A percentile compares a stretch with the other conserved stretches of the same genome.
These are phyloP conservation scores for Urostyla sp. DNA, from an alignment of 73 alveolate genomes.

Conservation along the genomic window DNA sequence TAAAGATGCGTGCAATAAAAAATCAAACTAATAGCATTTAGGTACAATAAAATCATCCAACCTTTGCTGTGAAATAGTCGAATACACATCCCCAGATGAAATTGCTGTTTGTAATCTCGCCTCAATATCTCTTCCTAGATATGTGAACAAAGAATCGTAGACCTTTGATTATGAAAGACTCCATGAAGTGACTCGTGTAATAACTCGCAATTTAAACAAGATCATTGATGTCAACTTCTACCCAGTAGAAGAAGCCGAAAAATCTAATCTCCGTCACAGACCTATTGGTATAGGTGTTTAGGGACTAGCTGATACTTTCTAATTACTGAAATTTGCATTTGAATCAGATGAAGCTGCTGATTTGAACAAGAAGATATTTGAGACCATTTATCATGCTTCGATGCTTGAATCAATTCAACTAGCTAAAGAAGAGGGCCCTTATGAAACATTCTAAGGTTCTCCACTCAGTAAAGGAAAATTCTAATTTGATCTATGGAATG, in stretches of 20 bases:
- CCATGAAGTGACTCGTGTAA: constrained; percentile 80
- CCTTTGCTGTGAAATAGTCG: constrained; percentile 95
- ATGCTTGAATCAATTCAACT: constrained; percentile 81
- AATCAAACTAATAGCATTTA: constrained; percentile 91
- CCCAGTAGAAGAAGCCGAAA: constrained; percentile 91
- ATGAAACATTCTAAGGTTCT: constrained; percentile 81
- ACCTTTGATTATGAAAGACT: constrained; percentile 90
- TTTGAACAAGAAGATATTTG: constrained; percentile 89
- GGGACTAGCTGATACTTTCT: constrained; percentile 96
- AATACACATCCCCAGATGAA: constrained; percentile 93
- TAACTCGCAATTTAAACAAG: constrained; percentile 82
- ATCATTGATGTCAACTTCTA: constrained; percentile 91
- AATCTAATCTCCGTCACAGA: constrained; percentile 93
- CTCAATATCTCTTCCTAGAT: constrained; percentile 87
- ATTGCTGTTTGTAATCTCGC: constrained; percentile 98
- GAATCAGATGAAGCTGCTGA: constrained; percentile 89
- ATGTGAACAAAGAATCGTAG: constrained; percentile 71
- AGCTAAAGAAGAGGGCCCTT: constrained; percentile 87
- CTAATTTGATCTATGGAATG: constrained; percentile 85
- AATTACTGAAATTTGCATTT: constrained; percentile 86
- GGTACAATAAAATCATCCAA: constrained; percentile 96
- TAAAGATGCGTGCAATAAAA: constrained; percentile 91
- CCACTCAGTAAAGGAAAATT: constrained; percentile 84
- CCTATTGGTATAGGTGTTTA: constrained; percentile 97
- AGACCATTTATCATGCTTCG: constrained; percentile 96